Conservation (phyloP, 1,284 basidiomycete genomes). For the Termitomyces sp. region DNA sequence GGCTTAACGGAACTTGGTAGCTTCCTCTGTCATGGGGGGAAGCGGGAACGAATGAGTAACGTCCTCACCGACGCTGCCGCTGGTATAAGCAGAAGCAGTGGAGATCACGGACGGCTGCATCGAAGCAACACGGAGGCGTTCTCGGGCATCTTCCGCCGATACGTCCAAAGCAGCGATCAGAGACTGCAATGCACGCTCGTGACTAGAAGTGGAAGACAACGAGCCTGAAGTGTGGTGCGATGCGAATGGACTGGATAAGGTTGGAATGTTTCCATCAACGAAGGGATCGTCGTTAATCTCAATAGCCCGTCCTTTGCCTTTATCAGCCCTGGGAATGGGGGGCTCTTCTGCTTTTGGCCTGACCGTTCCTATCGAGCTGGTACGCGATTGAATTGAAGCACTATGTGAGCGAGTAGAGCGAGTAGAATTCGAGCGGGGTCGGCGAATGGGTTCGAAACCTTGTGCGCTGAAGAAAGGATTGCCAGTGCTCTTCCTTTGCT, state of each 20-base stretch:
- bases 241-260: conserved; percentile 24
- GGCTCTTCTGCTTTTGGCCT: neutral
- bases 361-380: conserved; percentile 2
- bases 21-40: conserved; percentile 21
- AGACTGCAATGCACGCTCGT: conserved; percentile 50
- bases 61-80: conserved; percentile 26
- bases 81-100: conserved; percentile 29
- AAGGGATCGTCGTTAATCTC: conserved; percentile 23
- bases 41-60: conserved; percentile 31
- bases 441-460: conserved; percentile 14
- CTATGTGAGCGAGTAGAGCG: conserved; percentile 24
- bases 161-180: conserved; percentile 59
- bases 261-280: conserved; percentile 19
- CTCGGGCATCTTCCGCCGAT: conserved; percentile 37
- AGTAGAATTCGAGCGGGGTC: conserved; percentile 21
- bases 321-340: conserved; percentile 19
- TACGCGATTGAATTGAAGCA: conserved; percentile 17
- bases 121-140: conserved; percentile 42
- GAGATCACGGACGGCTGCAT: conserved; percentile 40
- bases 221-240: conserved; percentile 25
- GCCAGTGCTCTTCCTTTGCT: conserved; percentile 34
- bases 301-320: conserved; percentile 25
- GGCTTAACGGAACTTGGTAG: conserved; percentile 5
- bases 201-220: conserved; percentile 30
- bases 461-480: conserved; percentile 64